Evolutionary conservation across 768 basidiomycete genomes (phyloP), one percentile per base, ranked within the genome.

Genomic region (Tephrocybe sp.): DNA sequence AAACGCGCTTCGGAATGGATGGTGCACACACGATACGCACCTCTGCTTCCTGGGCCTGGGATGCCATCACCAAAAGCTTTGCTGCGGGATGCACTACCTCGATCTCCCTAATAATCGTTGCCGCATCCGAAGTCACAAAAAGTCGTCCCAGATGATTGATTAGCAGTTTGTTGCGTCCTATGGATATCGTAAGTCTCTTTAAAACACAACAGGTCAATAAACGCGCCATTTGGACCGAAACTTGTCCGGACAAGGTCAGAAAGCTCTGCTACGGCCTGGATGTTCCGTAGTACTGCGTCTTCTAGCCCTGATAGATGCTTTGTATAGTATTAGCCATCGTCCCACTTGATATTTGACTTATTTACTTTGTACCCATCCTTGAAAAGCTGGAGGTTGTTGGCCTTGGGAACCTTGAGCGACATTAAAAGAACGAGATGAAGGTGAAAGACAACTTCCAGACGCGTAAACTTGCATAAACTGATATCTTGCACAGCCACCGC

Each of bases 21-120:
- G 27, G 21, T 41, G 30, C 12, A 25, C 18, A 36, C 19, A 9
- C n/a, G 21, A 40, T 15, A 69, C 82, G 53, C 50, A 92, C 94
- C 81, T 98, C 96, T 0, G 85, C 68, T 66, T 98, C 97, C 66
- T 98, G 97, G 11, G 96, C 91, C 63, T 98, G 94, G 22, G 90
- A 92, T 22, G 94, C 92, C 93, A 98, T 97, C 12, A 98, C 96
- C n/a, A 98, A 73, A n/a, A 99, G 76, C 66, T 98, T 99, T 26
- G 95, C 97, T 5, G 96, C 97, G 1, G 97, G 97, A 69, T 99
- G 97, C 13, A 98, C 93, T 49, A 99, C 93, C 65, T 99, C 97
- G 64, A 98, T 86, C 73, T 99, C 97, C 56, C 88, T 82, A 62
- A 99, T 93, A 69, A 99, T 98, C 51, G 96, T 98, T 11, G 97